These are phyloP conservation scores for Cercospora sojina DNA, from an alignment of 2,329 filamentous ascomycete species.

Conservation along the genomic window DNA sequence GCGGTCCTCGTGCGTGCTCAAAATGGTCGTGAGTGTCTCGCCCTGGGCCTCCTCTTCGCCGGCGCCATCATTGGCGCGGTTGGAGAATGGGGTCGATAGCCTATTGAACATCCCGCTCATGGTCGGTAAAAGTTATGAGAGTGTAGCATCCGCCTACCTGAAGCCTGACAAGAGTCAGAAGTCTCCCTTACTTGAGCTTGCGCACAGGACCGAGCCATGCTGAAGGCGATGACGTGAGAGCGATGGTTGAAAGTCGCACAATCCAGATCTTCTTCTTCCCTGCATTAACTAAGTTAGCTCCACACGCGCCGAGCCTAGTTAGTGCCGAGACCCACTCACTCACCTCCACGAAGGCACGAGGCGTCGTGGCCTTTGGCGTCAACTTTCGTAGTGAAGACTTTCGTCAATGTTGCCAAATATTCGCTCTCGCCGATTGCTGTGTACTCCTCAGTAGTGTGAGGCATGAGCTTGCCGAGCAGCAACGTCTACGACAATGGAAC, in stretches of 20 bases:
- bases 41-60: constrained; percentile 32
- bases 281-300: constrained; percentile 6
- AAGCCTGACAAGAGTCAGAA: background rate
- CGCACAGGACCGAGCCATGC: background rate
- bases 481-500: background rate
- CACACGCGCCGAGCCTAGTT: background rate
- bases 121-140: background rate
- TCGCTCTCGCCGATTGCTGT: background rate
- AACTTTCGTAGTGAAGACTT: background rate
- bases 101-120: constrained; percentile 5
- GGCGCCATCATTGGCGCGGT: constrained; percentile 1
- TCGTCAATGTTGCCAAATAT: background rate
- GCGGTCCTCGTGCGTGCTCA: constrained; percentile 45
- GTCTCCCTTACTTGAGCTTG: background rate
- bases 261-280: constrained; percentile 4
- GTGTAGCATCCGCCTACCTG: constrained; percentile 1
- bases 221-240: constrained; percentile 9
- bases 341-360: background rate
- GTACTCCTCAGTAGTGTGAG: background rate
- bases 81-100: background rate
- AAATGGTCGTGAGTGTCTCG: constrained; percentile 47
- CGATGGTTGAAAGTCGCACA: constrained; percentile 4
- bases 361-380: constrained; percentile 2
- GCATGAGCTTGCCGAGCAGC: background rate
- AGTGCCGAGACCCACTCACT: constrained; percentile 3